A percentile compares a stretch with the other conserved stretches of the same genome.
Evolutionary conservation across 2,329 filamentous ascomycete genomes (phyloP).

Genomic region (Talaromyces sp.): DNA sequence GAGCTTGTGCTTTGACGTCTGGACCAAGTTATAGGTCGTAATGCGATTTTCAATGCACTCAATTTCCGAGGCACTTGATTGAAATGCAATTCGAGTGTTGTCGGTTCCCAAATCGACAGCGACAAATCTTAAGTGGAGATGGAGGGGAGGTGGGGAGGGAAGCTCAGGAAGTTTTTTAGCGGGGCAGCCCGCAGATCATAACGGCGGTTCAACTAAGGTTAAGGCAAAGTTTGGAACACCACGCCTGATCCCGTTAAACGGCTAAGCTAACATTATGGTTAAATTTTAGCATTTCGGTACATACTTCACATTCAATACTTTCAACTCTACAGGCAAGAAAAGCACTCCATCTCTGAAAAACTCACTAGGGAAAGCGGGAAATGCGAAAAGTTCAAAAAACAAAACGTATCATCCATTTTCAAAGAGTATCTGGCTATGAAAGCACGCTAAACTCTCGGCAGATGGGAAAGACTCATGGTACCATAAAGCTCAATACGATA

Average conservation of each 20-base stretch:
- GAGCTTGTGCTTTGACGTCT: no score
- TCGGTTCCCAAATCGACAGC: background rate
- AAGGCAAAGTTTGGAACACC: background rate
- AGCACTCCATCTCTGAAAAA: no score
- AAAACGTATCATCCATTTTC: constrained; percentile 12
- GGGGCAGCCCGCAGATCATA: constrained; percentile 23
- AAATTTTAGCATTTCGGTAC: no score
- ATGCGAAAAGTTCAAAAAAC: background rate
- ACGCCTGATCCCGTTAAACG: background rate
- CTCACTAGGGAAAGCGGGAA: no score
- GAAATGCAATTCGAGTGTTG: background rate
- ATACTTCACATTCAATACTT: no score
- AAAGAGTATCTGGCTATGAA: constrained; percentile 8
- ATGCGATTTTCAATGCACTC: no score
- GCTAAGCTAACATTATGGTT: background rate
- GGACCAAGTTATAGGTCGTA: no score
- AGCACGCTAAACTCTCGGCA: constrained; percentile 18
- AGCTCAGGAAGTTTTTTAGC: constrained; percentile 23
- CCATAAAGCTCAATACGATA: constrained; percentile 27
- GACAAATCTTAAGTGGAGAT: background rate
- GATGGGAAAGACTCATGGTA: constrained; percentile 18
- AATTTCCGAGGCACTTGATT: no score
- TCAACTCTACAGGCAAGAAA: no score
- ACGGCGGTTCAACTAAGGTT: constrained; percentile 9
- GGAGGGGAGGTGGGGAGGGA: constrained; percentile 6